phyloP scores from a whole-genome alignment of 2,329 filamentous ascomycete species.

The Catunica adiposa region DNA sequence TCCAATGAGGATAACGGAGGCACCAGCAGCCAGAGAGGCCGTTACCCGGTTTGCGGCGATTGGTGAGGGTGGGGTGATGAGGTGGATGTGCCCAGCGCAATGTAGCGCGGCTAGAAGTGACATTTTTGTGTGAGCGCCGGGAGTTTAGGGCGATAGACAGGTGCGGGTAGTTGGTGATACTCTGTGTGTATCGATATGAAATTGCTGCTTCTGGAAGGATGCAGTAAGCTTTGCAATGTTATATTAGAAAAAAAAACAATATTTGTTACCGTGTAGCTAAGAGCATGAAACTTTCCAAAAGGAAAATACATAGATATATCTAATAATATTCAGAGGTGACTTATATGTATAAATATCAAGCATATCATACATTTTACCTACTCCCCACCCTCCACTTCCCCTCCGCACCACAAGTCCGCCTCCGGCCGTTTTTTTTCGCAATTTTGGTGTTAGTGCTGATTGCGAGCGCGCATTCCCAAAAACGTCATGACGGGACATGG shows the following conservation, averaged over 20 bases:
- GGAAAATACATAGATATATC: no score
- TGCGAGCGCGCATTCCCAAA: slow-evolving; percentile 7
- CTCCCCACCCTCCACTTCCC: not conserved
- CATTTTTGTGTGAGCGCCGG: not conserved
- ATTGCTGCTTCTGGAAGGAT: no score
- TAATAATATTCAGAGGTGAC: no score
- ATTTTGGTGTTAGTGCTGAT: slow-evolving; percentile 5
- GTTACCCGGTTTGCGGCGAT: slow-evolving; percentile 71
- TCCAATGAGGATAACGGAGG: slow-evolving; percentile 62
- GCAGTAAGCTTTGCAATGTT: no score
- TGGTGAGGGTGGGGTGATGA: slow-evolving; percentile 73
- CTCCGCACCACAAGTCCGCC: not conserved
- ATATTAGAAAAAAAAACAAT: no score
- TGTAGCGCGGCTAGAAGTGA: slow-evolving; percentile 55
- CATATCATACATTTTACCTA: no score
- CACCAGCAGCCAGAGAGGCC: slow-evolving; percentile 68
- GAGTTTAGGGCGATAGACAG: not conserved
- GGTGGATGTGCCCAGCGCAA: slow-evolving; percentile 54
- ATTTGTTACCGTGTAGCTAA: no score
- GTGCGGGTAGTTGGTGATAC: not conserved
- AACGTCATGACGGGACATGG: slow-evolving; percentile 3
- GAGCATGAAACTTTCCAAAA: no score
- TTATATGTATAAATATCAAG: no score
- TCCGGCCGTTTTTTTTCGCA: not conserved
- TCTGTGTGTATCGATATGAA: no score